These are phyloP conservation scores for Aspergillus bertholletiae DNA, from an alignment of 495 filamentous ascomycete species.

Conservation along the genomic window DNA sequence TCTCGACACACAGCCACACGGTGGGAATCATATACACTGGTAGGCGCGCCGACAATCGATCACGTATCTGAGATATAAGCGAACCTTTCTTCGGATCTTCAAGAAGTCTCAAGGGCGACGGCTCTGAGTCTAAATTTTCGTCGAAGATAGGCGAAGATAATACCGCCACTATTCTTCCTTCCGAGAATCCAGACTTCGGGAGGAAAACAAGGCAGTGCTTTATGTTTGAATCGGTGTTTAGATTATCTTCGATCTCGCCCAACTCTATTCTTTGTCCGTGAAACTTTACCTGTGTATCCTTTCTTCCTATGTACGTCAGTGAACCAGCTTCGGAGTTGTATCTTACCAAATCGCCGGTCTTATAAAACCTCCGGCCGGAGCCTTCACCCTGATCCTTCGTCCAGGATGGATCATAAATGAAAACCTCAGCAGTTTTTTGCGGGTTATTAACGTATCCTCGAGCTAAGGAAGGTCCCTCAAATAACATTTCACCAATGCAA, in stretches of 20 bases:
- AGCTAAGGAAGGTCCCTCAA: slow-evolving; percentile 49
- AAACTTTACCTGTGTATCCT: slow-evolving; percentile 66
- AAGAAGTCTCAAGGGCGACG: slow-evolving; percentile 25
- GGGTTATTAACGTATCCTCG: slow-evolving; percentile 43
- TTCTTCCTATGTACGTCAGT: slow-evolving; percentile 59
- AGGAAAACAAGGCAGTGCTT: slow-evolving; percentile 43
- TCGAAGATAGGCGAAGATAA: slow-evolving; percentile 25
- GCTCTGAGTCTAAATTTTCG: slow-evolving; percentile 17
- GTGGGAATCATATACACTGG: slow-evolving; percentile 57
- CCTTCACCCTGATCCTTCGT: slow-evolving; percentile 15
- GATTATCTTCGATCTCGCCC: slow-evolving; percentile 60
- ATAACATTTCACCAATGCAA: slow-evolving; percentile 45
- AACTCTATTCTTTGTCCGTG: slow-evolving; percentile 65
- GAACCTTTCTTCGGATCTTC: slow-evolving; percentile 17
- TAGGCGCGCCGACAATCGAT: slow-evolving; percentile 29
- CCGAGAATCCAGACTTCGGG: slow-evolving; percentile 37
- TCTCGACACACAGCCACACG: slow-evolving; percentile 46
- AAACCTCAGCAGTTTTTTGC: slow-evolving; percentile 40
- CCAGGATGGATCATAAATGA: slow-evolving; percentile 43
- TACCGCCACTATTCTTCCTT: slow-evolving; percentile 39
- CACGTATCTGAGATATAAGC: slow-evolving; percentile 27
- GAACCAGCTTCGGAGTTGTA: slow-evolving; percentile 55
- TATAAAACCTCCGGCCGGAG: slow-evolving; percentile 54
- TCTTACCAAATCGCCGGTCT: slow-evolving; percentile 62
- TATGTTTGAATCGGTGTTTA: slow-evolving; percentile 25